Base-by-base conservation (phyloP, 306 rosid genomes). In the Senna siamea region DNA sequence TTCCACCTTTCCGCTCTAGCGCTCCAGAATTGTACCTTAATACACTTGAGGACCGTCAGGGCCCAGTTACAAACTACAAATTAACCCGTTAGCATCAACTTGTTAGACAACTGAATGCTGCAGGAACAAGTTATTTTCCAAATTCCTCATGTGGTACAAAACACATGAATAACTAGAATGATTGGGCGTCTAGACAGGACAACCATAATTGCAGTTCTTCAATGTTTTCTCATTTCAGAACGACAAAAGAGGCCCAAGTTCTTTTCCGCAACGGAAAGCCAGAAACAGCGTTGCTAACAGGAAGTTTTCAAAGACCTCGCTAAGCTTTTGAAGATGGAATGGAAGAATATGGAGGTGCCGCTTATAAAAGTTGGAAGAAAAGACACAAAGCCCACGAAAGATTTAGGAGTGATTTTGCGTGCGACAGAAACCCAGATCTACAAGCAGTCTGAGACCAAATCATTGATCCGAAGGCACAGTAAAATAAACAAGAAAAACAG, bases 341-440 rank as follows among this genome's bases (percentile, higher is more conserved):
- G 50, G 23, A 69, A 50, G 64, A 38, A n/a, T 23, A 56, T 7
- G 32, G 19, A 41, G n/a, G 15, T 28, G 70, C 69, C 38, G 65
- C 65, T 60, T 17, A 51, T 37, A 61, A 52, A 51, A 77, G 81
- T 41, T 7, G 23, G 59, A 55, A 34, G 19, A 63, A 4, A 28
- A 51, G 8, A 69, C 66, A 30, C 28, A 73, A 44, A 1, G 48
- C 23, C 11, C 9, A 44, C 18, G 30, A 44, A 41, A 23, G 43
- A 30, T 20, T 54, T 23, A 30, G 10, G 74, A 55, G 38, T 19
- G 19, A 35, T n/a, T 32, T 59, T 20, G 2, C 40, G 19, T 9
- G 43, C 7, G 13, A 47, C 6, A 37, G 34, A 72, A 85, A 74
- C 73, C 43, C 74, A 77, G 87, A 83, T 85, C 89, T 75, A 69